phyloP scores from a whole-genome alignment of 2,329 filamentous ascomycete genomes.

The Dryadomyces sulphureus region DNA sequence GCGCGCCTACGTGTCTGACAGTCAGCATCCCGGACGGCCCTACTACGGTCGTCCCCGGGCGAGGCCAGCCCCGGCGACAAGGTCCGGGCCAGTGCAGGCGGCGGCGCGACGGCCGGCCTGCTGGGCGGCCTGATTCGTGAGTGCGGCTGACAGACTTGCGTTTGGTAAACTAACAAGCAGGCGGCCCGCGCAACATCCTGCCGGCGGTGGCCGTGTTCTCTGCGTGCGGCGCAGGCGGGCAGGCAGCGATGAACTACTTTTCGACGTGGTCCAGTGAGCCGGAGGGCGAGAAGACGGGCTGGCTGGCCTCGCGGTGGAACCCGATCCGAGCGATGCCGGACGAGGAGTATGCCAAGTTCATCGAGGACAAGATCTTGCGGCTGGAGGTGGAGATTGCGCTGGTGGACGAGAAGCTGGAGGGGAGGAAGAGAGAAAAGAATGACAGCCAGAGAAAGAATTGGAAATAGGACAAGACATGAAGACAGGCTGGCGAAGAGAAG shows the following conservation, averaged over 20 bases:
- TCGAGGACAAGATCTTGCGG: slow-evolving; percentile 55
- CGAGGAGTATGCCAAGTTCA: slow-evolving; percentile 53
- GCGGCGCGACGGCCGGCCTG: slow-evolving; percentile 54
- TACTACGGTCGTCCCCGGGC: slow-evolving; percentile 32
- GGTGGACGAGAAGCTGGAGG: slow-evolving; percentile 59
- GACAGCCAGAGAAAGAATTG: neutral
- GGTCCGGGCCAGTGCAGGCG: slow-evolving; percentile 51
- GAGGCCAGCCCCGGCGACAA: slow-evolving; percentile 43
- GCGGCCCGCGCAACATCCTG: slow-evolving; percentile 36
- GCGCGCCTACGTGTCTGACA: neutral
- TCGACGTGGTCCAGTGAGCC: neutral
- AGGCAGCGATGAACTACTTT: slow-evolving; percentile 13
- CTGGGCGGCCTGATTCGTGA: slow-evolving; percentile 40
- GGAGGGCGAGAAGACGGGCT: slow-evolving; percentile 9
- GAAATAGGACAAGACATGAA: too few species aligned
- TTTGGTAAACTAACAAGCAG: slow-evolving; percentile 16
- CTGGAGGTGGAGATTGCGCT: slow-evolving; percentile 65
- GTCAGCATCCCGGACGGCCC: slow-evolving; percentile 31
- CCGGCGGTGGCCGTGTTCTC: slow-evolving; percentile 36
- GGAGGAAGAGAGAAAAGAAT: slow-evolving; percentile 1
- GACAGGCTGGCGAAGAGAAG: too few species aligned
- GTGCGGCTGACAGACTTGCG: slow-evolving; percentile 12
- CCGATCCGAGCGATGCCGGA: slow-evolving; percentile 56
- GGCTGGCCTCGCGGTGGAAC: slow-evolving; percentile 53
- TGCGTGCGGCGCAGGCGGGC: slow-evolving; percentile 18